Evolutionary conservation across 2,329 filamentous ascomycete species (phyloP), one percentile per base, ranked within the genome.

Genomic region (Stachybotrys chartarum): DNA sequence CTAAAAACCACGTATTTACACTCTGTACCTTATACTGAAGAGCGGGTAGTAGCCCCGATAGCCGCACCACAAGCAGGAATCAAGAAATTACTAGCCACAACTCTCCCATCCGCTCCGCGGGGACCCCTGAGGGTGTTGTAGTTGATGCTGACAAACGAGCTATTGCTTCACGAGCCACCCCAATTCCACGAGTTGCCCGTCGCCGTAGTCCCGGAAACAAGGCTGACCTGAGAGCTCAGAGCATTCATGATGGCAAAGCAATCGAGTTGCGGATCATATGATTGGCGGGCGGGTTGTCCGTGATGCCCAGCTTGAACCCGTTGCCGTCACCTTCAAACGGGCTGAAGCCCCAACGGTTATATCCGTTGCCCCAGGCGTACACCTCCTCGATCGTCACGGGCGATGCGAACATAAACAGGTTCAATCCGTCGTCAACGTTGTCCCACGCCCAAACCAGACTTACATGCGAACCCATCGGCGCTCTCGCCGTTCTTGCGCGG

Each of bases 401-500:
- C 12, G 68, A 72, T 42, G 65, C 69, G 58, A 77, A 77, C 64
- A 63, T 62, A 52, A 60, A 77, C 1, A 78, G 63, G 59, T 78
- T 75, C 6, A 78, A 64, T 1, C 75, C 75, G 57, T 78, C 75
- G 54, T 78, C 75, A 18, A 77, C 75, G 47, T 78, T 78, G 57
- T 78, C 70, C 74, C 74, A 78, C 5, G 14, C 75, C 75, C 6
- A 62, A 67, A 6, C 75, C 75, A 35, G 72, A 69, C 59, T 78
- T 78, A 64, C 70, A 74, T 3, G 71, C 75, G 56, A 78, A 74
- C 3, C 75, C 75, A 55, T 78, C 75, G 14, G 75, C 75, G 54
- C 69, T 73, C 63, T 78, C 75, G 47, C 75, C 75, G 56, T 78
- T 78, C 65, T 78, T 78, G 56, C 75, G 71, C 5, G 75, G 75